Conservation (phyloP, 2,329 filamentous ascomycete species). For the Epichloe aotearoae region DNA sequence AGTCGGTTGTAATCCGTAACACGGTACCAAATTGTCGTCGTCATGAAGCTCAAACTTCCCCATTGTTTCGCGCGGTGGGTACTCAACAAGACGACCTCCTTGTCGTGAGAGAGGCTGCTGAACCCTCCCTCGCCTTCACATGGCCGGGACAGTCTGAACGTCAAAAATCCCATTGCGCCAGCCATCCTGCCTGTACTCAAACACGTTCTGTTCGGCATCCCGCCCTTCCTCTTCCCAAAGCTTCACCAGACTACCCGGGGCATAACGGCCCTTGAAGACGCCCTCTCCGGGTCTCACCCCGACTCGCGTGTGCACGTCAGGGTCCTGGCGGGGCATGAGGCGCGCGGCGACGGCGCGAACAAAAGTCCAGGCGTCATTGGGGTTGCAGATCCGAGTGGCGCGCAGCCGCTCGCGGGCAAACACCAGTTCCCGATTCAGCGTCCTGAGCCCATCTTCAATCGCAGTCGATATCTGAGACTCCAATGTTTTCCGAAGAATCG, state of each 20-base stretch:
- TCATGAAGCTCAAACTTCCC: no score
- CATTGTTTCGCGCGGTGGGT: no score
- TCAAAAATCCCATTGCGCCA: constrained; percentile 84
- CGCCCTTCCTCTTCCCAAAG: constrained; percentile 75
- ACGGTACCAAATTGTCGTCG: no score
- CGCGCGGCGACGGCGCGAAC: constrained; percentile 69
- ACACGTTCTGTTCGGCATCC: constrained; percentile 57
- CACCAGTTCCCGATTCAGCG: constrained; percentile 71
- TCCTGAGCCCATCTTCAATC: constrained; percentile 56
- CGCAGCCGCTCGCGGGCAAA: constrained; percentile 78
- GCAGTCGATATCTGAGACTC: constrained; percentile 64
- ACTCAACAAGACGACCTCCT: no score
- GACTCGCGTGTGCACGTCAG: constrained; percentile 61
- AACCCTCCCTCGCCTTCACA: background rate
- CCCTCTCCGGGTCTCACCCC: constrained; percentile 47
- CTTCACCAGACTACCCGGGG: constrained; percentile 78
- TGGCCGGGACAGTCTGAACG: constrained; percentile 22
- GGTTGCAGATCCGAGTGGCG: constrained; percentile 69
- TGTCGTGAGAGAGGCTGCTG: no score
- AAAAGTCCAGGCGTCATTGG: constrained; percentile 69
- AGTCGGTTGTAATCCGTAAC: no score
- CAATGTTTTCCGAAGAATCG: constrained; percentile 64
- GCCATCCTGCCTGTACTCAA: constrained; percentile 56
- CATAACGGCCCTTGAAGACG: constrained; percentile 73
- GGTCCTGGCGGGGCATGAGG: constrained; percentile 56